A percentile compares a stretch with the other conserved stretches of the same genome.
These are phyloP conservation scores for Pseudogymnoascus sp. DNA, from an alignment of 2,329 filamentous ascomycete species.

Conservation along the genomic window DNA sequence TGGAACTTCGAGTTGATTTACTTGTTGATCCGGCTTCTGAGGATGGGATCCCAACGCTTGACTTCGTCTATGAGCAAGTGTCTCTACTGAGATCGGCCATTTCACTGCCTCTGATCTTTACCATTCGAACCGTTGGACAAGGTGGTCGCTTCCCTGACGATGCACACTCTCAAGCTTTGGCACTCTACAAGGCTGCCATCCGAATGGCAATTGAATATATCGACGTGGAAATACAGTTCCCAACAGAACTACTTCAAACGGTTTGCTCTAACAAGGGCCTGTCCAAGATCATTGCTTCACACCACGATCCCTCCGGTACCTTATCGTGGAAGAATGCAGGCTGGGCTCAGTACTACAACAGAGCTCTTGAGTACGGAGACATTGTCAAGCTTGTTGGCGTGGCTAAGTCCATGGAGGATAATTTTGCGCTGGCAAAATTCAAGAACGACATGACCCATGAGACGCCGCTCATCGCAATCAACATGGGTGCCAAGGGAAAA, in stretches of 20 bases:
- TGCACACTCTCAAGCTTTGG: constrained; percentile 58
- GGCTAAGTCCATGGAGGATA: constrained; percentile 70
- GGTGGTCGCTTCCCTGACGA: constrained; percentile 81
- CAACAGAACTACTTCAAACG: constrained; percentile 62
- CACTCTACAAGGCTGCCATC: constrained; percentile 69
- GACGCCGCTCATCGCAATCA: constrained; percentile 85
- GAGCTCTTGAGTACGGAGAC: constrained; percentile 80
- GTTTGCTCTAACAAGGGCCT: constrained; percentile 57
- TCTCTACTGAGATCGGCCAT: constrained; percentile 66
- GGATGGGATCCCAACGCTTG: constrained; percentile 49
- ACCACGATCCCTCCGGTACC: constrained; percentile 74
- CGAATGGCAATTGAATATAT: constrained; percentile 85
- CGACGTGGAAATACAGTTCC: constrained; percentile 83
- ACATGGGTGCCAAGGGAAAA: constrained; percentile 85
- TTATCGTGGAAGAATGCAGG: constrained; percentile 89
- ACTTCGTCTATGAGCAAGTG: constrained; percentile 76
- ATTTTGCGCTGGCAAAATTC: constrained; percentile 77
- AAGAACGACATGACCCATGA: constrained; percentile 68
- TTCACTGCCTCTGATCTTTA: constrained; percentile 81
- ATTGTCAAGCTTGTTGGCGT: constrained; percentile 89
- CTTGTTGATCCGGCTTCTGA: constrained; percentile 57
- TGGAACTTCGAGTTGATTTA: constrained; percentile 89
- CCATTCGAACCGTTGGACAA: constrained; percentile 75
- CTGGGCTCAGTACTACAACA: constrained; percentile 86
- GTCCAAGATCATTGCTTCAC: constrained; percentile 85